These are phyloP conservation scores for Orbilia ellipsospora DNA, from an alignment of 2,329 filamentous ascomycete genomes.

Conservation along the genomic window DNA sequence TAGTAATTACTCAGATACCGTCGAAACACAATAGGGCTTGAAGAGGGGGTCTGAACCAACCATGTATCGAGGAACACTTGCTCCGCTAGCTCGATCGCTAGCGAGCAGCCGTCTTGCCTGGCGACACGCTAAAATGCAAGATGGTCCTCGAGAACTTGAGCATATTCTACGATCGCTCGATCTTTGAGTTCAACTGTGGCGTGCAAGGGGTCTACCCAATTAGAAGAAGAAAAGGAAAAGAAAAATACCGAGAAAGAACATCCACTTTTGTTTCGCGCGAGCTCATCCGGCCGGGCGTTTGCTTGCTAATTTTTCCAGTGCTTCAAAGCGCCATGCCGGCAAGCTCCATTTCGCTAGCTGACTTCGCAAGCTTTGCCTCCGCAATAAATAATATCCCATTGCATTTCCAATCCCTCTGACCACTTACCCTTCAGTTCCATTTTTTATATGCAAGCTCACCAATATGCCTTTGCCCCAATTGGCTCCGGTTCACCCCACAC, in stretches of 20 bases:
- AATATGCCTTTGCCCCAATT: conserved; percentile 18
- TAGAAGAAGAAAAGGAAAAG: neutral
- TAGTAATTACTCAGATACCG: too few species aligned
- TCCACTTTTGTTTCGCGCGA: neutral
- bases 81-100: conserved; percentile 1
- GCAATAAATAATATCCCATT: too few species aligned
- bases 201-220: conserved; percentile 8
- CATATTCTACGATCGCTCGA: conserved; percentile 14
- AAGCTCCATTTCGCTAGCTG: neutral
- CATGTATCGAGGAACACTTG: conserved; percentile 3
- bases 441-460: neutral
- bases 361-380: neutral
- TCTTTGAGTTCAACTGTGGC: neutral
- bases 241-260: neutral
- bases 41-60: neutral
- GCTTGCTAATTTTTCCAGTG: neutral
- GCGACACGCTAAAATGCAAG: too few species aligned
- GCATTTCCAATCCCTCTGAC: too few species aligned
- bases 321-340: too few species aligned
- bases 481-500: conserved; percentile 2
- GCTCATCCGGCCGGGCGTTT: neutral
- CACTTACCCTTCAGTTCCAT: too few species aligned
- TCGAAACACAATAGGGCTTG: too few species aligned
- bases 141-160: neutral
- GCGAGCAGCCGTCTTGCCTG: neutral